Percentiles rank a stretch among this genome's conserved stretches.
phyloP scores from a whole-genome alignment of 306 rosid species.

The Coriaria nepalensis region DNA sequence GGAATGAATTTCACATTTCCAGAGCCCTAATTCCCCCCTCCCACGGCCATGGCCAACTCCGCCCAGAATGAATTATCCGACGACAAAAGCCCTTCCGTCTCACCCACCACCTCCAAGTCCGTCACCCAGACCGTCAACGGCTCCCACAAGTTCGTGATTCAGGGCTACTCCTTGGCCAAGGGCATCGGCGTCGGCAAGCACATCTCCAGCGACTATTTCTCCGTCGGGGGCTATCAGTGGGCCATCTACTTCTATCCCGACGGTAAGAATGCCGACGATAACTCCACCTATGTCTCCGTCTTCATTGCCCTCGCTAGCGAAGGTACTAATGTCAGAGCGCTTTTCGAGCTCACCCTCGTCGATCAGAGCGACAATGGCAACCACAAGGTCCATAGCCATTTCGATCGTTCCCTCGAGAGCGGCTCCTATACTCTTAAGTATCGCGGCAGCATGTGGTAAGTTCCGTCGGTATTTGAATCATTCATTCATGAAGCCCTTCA shows the following conservation, averaged over 20 bases:
- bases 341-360: constrained; percentile 60
- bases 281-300: constrained; percentile 61
- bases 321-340: constrained; percentile 74
- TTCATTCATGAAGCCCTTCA: too few relatives aligned
- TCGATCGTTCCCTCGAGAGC: constrained; percentile 82
- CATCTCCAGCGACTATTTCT: constrained; percentile 68
- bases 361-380: constrained; percentile 70
- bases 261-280: constrained; percentile 82
- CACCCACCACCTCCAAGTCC: constrained; percentile 46
- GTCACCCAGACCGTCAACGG: constrained; percentile 73
- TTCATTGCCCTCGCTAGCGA: constrained; percentile 84
- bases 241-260: constrained; percentile 90
- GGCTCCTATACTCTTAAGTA: constrained; percentile 87
- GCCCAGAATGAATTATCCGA: constrained; percentile 1
- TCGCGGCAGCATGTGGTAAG: constrained; percentile 92
- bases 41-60: constrained; percentile 5
- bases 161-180: constrained; percentile 77
- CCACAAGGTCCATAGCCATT: constrained; percentile 79
- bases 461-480: background rate
- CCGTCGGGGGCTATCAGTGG: constrained; percentile 89
- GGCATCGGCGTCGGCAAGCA: constrained; percentile 87
- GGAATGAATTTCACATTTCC: constrained; percentile 7
- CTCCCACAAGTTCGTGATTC: constrained; percentile 62
- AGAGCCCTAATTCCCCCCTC: background rate
- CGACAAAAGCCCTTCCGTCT: constrained; percentile 7